Percentiles rank a stretch among this genome's conserved stretches.
Conservation (phyloP, 805 yeast species). For the Ogataea neopini region DNA sequence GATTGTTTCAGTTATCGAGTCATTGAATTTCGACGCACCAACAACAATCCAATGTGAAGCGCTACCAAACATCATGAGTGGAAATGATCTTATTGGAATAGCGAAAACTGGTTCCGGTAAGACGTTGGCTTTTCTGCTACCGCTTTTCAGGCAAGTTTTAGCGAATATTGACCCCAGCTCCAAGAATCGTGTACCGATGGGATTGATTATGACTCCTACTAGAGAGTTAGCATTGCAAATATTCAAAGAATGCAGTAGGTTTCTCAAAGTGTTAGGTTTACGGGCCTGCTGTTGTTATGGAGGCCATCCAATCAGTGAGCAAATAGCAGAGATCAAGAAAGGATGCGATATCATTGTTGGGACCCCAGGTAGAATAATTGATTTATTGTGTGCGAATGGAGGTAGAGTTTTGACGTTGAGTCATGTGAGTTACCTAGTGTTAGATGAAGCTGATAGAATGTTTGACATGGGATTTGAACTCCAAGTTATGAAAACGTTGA, state of each 20-base stretch:
- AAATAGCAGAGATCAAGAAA: slow-evolving; percentile 74
- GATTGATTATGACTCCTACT: slow-evolving; percentile 83
- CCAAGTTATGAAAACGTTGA: slow-evolving; percentile 79
- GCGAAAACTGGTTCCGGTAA: slow-evolving; percentile 98
- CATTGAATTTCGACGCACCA: slow-evolving; percentile 58
- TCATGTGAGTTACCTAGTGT: slow-evolving; percentile 75
- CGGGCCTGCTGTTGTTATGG: slow-evolving; percentile 84
- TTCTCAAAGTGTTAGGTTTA: slow-evolving; percentile 51
- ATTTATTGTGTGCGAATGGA: slow-evolving; percentile 76
- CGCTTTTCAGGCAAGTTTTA: slow-evolving; percentile 79
- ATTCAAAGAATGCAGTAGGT: slow-evolving; percentile 59
- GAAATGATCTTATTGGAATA: slow-evolving; percentile 87
- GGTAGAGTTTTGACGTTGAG: slow-evolving; percentile 72
- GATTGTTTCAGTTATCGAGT: slow-evolving; percentile 52
- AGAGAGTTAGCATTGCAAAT: slow-evolving; percentile 90
- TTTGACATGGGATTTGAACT: slow-evolving; percentile 98
- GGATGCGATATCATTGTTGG: slow-evolving; percentile 85
- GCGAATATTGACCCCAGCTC: slow-evolving; percentile 55
- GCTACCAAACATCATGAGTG: slow-evolving; percentile 85
- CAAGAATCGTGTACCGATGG: slow-evolving; percentile 71
- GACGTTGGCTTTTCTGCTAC: slow-evolving; percentile 83
- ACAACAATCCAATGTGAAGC: slow-evolving; percentile 92
- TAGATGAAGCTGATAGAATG: slow-evolving; percentile 96
- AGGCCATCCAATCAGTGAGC: slow-evolving; percentile 79
- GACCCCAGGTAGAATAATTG: slow-evolving; percentile 94